Evolutionary conservation across 257 asterid species (phyloP).

Genomic region (Solanum neorickii): DNA sequence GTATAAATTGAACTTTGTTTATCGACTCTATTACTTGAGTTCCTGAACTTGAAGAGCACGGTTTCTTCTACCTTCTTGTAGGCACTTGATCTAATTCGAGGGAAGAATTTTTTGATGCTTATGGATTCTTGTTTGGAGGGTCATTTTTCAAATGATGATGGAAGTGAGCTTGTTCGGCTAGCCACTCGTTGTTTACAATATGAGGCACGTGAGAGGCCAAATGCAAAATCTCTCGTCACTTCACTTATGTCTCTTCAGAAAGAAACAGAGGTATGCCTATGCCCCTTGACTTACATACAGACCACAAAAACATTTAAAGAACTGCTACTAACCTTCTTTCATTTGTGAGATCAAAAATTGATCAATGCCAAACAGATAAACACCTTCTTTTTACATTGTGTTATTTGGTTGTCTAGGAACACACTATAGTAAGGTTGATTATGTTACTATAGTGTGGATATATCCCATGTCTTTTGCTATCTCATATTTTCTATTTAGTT

Average conservation of each 20-base stretch:
- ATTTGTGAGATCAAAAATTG: neutral
- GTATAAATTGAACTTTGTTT: neutral
- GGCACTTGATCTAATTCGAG: conserved; percentile 91
- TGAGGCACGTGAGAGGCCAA: conserved; percentile 94
- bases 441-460: neutral
- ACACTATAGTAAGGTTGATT: neutral
- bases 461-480: neutral
- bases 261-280: conserved; percentile 48
- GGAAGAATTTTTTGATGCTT: conserved; percentile 61
- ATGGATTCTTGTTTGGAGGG: conserved; percentile 95
- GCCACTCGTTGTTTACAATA: conserved; percentile 85
- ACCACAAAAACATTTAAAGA: neutral
- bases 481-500: neutral
- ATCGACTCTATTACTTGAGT: neutral
- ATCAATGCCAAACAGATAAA: neutral
- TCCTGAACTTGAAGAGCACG: neutral
- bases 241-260: conserved; percentile 63
- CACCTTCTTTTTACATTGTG: neutral
- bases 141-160: conserved; percentile 77
- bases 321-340: neutral
- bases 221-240: conserved; percentile 55
- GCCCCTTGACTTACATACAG: neutral
- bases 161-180: conserved; percentile 72
- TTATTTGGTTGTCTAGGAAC: neutral
- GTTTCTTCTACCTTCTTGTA: conserved; percentile 1